Evolutionary conservation across 2,329 filamentous ascomycete genomes (phyloP).

Genomic region (Monascus ruber): DNA sequence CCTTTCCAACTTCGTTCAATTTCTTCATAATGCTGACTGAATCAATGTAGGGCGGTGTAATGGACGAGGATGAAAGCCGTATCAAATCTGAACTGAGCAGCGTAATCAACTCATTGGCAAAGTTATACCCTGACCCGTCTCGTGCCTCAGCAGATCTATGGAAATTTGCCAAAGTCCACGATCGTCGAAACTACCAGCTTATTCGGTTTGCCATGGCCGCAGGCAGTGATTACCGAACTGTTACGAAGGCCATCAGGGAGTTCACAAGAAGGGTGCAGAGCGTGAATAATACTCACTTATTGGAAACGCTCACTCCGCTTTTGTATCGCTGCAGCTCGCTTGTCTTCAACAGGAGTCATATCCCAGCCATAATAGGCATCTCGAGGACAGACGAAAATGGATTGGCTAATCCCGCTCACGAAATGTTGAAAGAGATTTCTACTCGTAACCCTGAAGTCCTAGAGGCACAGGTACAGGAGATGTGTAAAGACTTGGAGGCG

Average conservation of each 20-base stretch:
- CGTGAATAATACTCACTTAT: slow-evolving; percentile 47
- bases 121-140: slow-evolving; percentile 63
- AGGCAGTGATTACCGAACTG: slow-evolving; percentile 84
- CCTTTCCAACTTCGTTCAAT: not conserved
- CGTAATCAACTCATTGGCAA: slow-evolving; percentile 61
- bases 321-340: slow-evolving; percentile 75
- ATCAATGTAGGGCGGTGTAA: slow-evolving; percentile 53
- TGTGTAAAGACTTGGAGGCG: slow-evolving; percentile 75
- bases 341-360: slow-evolving; percentile 88
- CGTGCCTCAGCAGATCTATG: slow-evolving; percentile 67
- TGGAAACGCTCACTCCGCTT: slow-evolving; percentile 72
- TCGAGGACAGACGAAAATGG: slow-evolving; percentile 73
- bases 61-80: slow-evolving; percentile 54
- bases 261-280: slow-evolving; percentile 69
- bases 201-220: slow-evolving; percentile 75
- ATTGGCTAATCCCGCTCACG: slow-evolving; percentile 68
- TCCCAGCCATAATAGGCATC: slow-evolving; percentile 78
- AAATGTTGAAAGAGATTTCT: slow-evolving; percentile 85
- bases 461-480: slow-evolving; percentile 80
- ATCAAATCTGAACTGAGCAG: slow-evolving; percentile 59
- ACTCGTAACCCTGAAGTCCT: slow-evolving; percentile 80
- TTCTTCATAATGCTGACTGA: slow-evolving; percentile 3
- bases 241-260: slow-evolving; percentile 83
- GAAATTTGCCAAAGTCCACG: slow-evolving; percentile 84
- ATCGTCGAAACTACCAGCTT: slow-evolving; percentile 80